Percentiles rank a stretch among this genome's conserved stretches.
These are phyloP conservation scores for Hypoxylon sp. DNA, from an alignment of 2,329 filamentous ascomycete species.

Conservation along the genomic window DNA sequence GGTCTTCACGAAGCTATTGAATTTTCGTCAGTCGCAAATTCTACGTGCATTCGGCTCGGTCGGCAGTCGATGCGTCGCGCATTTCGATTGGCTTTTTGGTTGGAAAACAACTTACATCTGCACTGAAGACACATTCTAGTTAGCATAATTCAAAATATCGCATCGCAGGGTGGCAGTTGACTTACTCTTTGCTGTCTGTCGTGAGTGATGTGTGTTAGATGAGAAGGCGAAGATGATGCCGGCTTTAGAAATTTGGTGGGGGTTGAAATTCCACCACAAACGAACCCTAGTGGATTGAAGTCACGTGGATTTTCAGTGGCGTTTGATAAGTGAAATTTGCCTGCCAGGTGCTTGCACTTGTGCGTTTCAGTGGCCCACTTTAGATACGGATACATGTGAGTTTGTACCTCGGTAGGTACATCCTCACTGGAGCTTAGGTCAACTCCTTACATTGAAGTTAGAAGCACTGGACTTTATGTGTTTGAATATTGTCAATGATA, in stretches of 20 bases:
- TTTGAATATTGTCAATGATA: background rate
- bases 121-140: conserved; percentile 72
- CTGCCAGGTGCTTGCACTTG: background rate
- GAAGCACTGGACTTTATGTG: background rate
- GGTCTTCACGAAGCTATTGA: conserved; percentile 97
- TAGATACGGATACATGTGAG: too few species aligned
- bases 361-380: background rate
- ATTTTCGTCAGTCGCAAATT: conserved; percentile 47
- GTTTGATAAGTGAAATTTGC: background rate
- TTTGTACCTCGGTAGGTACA: background rate
- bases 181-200: conserved; percentile 73
- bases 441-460: background rate
- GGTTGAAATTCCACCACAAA: conserved; percentile 43
- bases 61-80: conserved; percentile 47
- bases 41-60: conserved; percentile 42
- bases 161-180: conserved; percentile 47
- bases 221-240: conserved; percentile 60
- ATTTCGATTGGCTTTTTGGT: conserved; percentile 52
- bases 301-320: conserved; percentile 35
- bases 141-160: conserved; percentile 59
- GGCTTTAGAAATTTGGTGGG: conserved; percentile 57
- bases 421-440: background rate
- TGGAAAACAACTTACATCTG: conserved; percentile 81
- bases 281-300: conserved; percentile 45
- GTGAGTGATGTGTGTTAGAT: conserved; percentile 59